Evolutionary conservation across 768 basidiomycete species (phyloP), one percentile per base, ranked within the genome.

Genomic region (Termitomyces sp.): DNA sequence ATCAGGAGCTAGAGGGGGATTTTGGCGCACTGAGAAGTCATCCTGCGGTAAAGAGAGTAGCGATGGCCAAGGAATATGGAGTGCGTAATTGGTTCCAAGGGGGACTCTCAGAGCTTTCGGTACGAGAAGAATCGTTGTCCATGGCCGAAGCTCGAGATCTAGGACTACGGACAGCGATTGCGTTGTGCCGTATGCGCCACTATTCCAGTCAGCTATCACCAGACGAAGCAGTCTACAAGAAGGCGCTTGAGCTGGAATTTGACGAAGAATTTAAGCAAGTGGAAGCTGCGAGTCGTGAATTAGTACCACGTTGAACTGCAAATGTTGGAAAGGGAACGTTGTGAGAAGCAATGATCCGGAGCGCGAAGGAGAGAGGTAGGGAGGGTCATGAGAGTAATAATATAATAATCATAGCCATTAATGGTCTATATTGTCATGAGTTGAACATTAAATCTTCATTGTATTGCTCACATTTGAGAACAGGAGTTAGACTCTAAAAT

Each of bases 91-190:
- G 54, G 55, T 24, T 53, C 14, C n/a, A 34, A 7, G 51, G 35
- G 26, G 51, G 51, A 15, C 44, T 56, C 28, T 14, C 22, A 10
- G 54, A 55, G 3, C 51, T 59, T 30, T 42, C 3, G 12, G 19
- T 19, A 22, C 32, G 40, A 11, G 34, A 21, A 17, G 47, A 52
- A 41, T 15, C 26, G 5, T 19, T 55, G 17, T 49, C 58, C 15
- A 17, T 24, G 2, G 17, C 30, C 12, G 58, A 59, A 34, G 58
- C 51, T 5, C 30, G 14, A 8, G 34, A 53, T 15, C 21, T 59
- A 14, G 54, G 55, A 15, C 34, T 59, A 15, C 21, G 45, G 2
- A 56, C 54, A 8, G 58, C 55, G 2, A 52, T 59, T 11, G n/a
- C 45, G 15, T 7, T 59, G 40, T 59, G 51, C 34, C 44, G 50